phyloP scores from a whole-genome alignment of 2,329 filamentous ascomycete genomes.

The Teratosphaeria pseudoeucalypti region DNA sequence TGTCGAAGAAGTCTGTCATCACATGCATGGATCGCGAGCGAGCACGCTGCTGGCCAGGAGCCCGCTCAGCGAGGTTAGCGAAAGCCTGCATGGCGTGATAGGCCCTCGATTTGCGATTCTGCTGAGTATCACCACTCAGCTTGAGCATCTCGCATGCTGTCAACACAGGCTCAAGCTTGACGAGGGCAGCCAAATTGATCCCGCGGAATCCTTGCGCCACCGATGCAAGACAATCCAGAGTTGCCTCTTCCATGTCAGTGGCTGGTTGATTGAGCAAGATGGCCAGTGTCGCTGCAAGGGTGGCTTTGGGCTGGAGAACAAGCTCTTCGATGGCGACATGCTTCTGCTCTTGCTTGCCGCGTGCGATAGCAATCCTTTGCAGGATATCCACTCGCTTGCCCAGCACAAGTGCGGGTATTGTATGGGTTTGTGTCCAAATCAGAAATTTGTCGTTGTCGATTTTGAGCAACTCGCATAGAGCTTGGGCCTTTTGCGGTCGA shows the following conservation, averaged over 20 bases:
- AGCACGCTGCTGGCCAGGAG: conserved; percentile 32
- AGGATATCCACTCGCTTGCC: conserved; percentile 69
- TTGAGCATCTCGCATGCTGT: conserved; percentile 77
- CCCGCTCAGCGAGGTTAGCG: conserved; percentile 39
- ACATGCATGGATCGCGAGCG: conserved; percentile 43
- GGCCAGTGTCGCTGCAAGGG: conserved; percentile 49
- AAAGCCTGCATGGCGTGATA: conserved; percentile 42
- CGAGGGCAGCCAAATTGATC: conserved; percentile 54
- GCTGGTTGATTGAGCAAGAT: conserved; percentile 47
- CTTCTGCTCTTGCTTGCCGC: conserved; percentile 23
- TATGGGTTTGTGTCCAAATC: conserved; percentile 64
- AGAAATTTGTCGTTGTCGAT: conserved; percentile 67
- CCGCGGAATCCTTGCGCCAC: conserved; percentile 61
- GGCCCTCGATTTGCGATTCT: conserved; percentile 28
- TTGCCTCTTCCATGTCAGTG: conserved; percentile 56
- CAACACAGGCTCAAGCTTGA: conserved; percentile 64
- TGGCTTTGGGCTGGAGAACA: conserved; percentile 45
- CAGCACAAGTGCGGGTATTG: conserved; percentile 77
- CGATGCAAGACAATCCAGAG: conserved; percentile 57
- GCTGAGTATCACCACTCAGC: conserved; percentile 58
- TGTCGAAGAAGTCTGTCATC: conserved; percentile 66
- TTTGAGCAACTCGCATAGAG: conserved; percentile 70
- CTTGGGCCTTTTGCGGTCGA: conserved; percentile 70
- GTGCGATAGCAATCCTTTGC: conserved; percentile 65
- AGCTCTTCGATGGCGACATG: conserved; percentile 48